Evolutionary conservation across 73 alveolate genomes (phyloP), one percentile per base, ranked within the genome.

Genomic region (Paramecium caudatum): DNA sequence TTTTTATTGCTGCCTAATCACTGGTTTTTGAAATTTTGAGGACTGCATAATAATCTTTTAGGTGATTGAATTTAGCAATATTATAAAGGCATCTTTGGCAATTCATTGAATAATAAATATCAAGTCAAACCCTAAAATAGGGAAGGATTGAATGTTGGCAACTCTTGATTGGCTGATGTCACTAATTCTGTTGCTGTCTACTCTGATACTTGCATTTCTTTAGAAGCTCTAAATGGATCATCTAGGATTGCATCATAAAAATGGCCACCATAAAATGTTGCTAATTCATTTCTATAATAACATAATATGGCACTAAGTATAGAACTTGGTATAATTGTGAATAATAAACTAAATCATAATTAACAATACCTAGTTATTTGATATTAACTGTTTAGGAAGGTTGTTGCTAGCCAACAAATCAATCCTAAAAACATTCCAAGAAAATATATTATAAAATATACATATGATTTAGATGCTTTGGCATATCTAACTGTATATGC

Each of bases 1-100:
- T 62, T 70, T 86, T 86, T 4, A 86, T 62, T 17, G 90, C 94
- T 45, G 93, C 93, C 4, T 90, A 95, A 21, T 95, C 82, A 23
- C 97, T 94, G 39, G 93, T 36, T 82, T 90, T 81, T 7, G 95
- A 88, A 17, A 97, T 91, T 5, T 96, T 95, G n/a, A 97, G 91
- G 30, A 96, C 87, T 27, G 94, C 94, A 47, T 97, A 96, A 90
- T 95, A 97, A 88, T 91, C 97, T 43, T 91, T 95, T 70, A 12
- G 80, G 45, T 55, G 80, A 55, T 55, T 55, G 16, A 55, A 55
- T 55, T 55, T 55, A 55, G 80, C 80, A 23, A 55, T 55, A 5
- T 37, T 43, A 55, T 27, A 55, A 43, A 55, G 5, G 45, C 46
- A 55, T 55, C 30, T 55, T 27, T 55, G 23, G 30, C 80, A 55